Base-by-base conservation (phyloP, 805 yeast genomes). In the Pichia ethanolica region DNA sequence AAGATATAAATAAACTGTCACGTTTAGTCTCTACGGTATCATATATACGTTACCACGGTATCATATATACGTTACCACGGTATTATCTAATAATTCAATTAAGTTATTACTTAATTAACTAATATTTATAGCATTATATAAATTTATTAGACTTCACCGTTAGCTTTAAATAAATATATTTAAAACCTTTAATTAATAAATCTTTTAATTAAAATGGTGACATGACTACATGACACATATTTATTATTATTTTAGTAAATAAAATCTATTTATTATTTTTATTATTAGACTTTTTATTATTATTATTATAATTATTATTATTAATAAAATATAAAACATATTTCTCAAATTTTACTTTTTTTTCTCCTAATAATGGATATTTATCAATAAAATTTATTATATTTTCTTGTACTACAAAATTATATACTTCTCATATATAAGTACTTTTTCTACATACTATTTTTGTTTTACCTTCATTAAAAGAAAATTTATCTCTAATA, bases 1-100 rank as follows among this genome's bases (percentile, higher is more conserved):
- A 12, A 14, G 5, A 35, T 35, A 35, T 35, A 35, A n/a, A n/a
- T 35, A 35, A 38, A 28, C 25, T 39, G 34, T 40, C 43, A 40
- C 43, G 43, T 40, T 8, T 40, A 40, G 43, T 40, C 43, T 40
- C 43, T 40, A 40, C 43, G 35, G 35, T 28, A 25, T 30, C 43
- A 37, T 37, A 37, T 39, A 27, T 39, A n/a, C 39, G 34, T 39
- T 39, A 27, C 34, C n/a, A n/a, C n/a, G n/a, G n/a, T n/a, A n/a
- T n/a, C n/a, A n/a, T n/a, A n/a, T n/a, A n/a, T n/a, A n/a, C n/a
- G 32, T 28, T 28, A 5, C 32, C 43, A 40, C 43, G 43, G 43
- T 40, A 40, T 40, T 40, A 30, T 40, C 43, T 40, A 30, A 25
- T 25, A 38, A 26, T 25, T 38, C 13, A 38, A 28, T 14, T 28